These are phyloP conservation scores for Sugiyamaella lignohabitans DNA, from an alignment of 805 yeast species.

Conservation along the genomic window DNA sequence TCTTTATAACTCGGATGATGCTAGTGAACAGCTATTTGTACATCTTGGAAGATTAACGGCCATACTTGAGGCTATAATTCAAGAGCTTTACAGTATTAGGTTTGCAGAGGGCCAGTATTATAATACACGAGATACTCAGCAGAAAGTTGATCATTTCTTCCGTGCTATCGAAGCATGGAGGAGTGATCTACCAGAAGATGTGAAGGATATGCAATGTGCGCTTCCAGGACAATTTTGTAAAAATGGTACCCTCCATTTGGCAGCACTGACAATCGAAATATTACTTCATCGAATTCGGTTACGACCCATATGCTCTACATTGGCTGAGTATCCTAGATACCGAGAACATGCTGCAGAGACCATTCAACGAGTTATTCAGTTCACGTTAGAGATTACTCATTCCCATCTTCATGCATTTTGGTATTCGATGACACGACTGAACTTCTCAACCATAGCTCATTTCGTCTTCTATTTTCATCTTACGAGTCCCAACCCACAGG, in stretches of 20 bases:
- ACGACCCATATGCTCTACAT: constrained; percentile 21
- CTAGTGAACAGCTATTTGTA: constrained; percentile 28
- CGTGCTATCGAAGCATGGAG: constrained; percentile 23
- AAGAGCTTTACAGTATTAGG: constrained; percentile 22
- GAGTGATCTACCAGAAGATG: constrained; percentile 22
- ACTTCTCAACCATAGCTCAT: constrained; percentile 30
- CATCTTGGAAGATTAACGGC: constrained; percentile 24
- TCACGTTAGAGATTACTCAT: constrained; percentile 30
- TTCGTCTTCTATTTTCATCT: constrained; percentile 30
- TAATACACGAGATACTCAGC: constrained; percentile 8
- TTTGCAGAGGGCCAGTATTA: constrained; percentile 14
- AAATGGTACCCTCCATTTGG: constrained; percentile 29
- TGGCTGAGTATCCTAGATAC: constrained; percentile 14
- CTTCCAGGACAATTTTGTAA: constrained; percentile 25
- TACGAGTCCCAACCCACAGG: constrained; percentile 26
- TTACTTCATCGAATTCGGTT: constrained; percentile 26
- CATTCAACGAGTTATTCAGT: constrained; percentile 26
- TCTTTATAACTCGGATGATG: constrained; percentile 19
- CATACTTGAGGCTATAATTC: constrained; percentile 25
- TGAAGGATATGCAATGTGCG: constrained; percentile 24
- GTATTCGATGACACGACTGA: constrained; percentile 28
- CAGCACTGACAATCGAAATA: constrained; percentile 28
- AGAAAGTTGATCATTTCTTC: constrained; percentile 19
- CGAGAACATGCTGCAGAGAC: constrained; percentile 27
- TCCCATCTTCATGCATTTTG: constrained; percentile 33